phyloP scores from a whole-genome alignment of 805 yeast genomes.

The Ogataea paradorogensis region DNA sequence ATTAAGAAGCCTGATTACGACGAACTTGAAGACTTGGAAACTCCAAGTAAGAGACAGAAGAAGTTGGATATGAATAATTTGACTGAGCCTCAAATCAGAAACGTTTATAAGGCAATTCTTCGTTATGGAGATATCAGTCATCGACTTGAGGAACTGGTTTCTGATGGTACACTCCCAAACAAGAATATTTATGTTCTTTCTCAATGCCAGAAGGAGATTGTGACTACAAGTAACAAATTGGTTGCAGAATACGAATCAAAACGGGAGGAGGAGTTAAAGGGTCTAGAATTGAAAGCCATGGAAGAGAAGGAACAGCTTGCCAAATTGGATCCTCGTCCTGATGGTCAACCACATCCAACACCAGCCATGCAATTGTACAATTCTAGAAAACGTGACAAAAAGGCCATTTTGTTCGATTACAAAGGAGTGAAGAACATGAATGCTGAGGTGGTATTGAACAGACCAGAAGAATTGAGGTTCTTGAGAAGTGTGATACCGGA shows the following conservation, averaged over 20 bases:
- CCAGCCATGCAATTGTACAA: slow-evolving; percentile 35
- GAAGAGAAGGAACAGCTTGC: slow-evolving; percentile 47
- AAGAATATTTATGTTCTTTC: slow-evolving; percentile 78
- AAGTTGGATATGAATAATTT: slow-evolving; percentile 48
- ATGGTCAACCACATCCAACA: slow-evolving; percentile 30
- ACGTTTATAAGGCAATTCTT: slow-evolving; percentile 77
- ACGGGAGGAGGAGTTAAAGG: slow-evolving; percentile 52
- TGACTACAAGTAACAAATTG: slow-evolving; percentile 56
- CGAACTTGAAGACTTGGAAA: slow-evolving; percentile 37
- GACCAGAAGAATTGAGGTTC: slow-evolving; percentile 81
- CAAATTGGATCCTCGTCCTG: slow-evolving; percentile 28
- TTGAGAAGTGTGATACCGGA: slow-evolving; percentile 51
- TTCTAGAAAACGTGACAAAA: slow-evolving; percentile 75
- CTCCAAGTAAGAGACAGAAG: slow-evolving; percentile 32
- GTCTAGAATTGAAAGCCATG: slow-evolving; percentile 56
- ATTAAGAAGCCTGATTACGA: slow-evolving; percentile 46
- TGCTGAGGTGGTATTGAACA: slow-evolving; percentile 79
- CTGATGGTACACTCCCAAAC: slow-evolving; percentile 85
- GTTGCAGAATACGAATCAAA: slow-evolving; percentile 65
- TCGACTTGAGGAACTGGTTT: slow-evolving; percentile 80
- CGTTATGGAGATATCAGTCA: slow-evolving; percentile 75
- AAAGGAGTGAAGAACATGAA: slow-evolving; percentile 84
- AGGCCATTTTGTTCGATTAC: slow-evolving; percentile 85
- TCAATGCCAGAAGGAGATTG: slow-evolving; percentile 71
- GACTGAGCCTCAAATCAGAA: slow-evolving; percentile 83